Base-by-base conservation (phyloP, 163 green algal species). In the Scenedesmus sp. region DNA sequence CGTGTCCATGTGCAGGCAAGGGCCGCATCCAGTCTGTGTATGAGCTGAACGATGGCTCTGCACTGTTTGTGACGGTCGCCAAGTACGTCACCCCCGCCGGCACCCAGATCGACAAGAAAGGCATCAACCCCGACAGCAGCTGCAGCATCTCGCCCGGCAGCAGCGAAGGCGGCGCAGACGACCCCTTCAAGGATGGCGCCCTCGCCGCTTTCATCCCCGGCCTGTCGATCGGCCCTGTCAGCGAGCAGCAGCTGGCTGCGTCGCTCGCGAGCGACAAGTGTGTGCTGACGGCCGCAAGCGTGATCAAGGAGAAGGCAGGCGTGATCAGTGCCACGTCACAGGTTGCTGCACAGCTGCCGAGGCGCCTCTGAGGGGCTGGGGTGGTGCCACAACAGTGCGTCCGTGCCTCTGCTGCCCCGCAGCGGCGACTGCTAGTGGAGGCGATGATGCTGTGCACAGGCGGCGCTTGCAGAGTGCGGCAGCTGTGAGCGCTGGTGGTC, bases 11-110 rank as follows among this genome's bases (percentile, higher is more conserved):
- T 40, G 65, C 65, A 76, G 65, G 97, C 86, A 99, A 99, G 94
- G 97, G 97, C 86, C 91, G 92, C 85, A 97, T 97, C 87, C 94
- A 96, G 85, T 95, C 78, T 3, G 97, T 99, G 80, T 98, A 97
- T 94, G 97, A 98, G 92, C 92, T 99, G 26, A 91, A 94, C 24
- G 98, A 99, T 92, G 98, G 98, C 89, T 97, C 95, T 9, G 98
- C 97, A 2, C 92, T 99, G 53, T 99, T 99, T 93, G 97, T 99
- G 24, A 99, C 98, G 0, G 97, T 99, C 3, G 98, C 98, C 56
- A 98, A 97, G 90, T 99, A 99, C 94, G 73, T 94, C 61, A 98
- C 97, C 2, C 96, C 96, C 6, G 59, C 81, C 30, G 91, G 94
- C 76, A 92, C 93, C 13, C 88, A 93, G 33, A 98, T 98, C 18